Base-by-base conservation (phyloP, 495 filamentous ascomycete species). In the Trichocladium uniseriatum region DNA sequence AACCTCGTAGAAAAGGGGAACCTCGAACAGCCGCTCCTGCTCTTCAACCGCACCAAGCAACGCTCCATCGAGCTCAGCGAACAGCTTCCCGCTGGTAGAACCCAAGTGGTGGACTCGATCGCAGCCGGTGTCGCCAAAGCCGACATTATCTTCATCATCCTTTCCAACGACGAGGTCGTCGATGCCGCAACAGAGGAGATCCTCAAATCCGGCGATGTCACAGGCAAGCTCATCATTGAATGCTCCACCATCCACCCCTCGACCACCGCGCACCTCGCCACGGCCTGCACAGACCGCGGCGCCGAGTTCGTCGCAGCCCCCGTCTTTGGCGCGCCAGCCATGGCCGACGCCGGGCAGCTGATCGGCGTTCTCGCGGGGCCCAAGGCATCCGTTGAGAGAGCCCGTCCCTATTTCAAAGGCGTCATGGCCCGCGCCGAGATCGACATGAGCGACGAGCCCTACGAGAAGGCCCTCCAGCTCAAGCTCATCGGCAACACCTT, bases 401-500 rank as follows among this genome's bases (percentile, higher is more conserved):
- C 86, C 4, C 74, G 74, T 16, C 87, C 86, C 0, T 96, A 81
- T 67, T 82, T 80, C 56, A 83, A 80, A 43, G 89, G 86, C 49
- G 88, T 95, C 31, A 87, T 83, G 61, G 76, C 84, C 24, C 75
- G 75, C 51, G 74, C 77, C 19, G 80, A 79, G 49, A 82, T 96
- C 59, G 78, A 88, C 56, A 84, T 84, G 61, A 69, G 73, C 50
- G 80, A 76, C 54, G 71, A 85, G 63, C 70, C 75, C 4, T 71
- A 70, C 36, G 69, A 76, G 40, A 74, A 75, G 39, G 77, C 86
- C 15, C 72, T 75, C 2, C 69, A 77, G 22, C 70, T 95, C 19
- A 96, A 95, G 67, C 64, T 94, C 36, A 74, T 92, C 14, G 90
- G 89, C 24, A 96, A 96, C 62, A 86, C 82, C 7, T 89, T 95